Percentiles rank a stretch among this genome's conserved stretches.
phyloP scores from a whole-genome alignment of 2,329 filamentous ascomycete genomes.

The Cordyceps pruinosa region DNA sequence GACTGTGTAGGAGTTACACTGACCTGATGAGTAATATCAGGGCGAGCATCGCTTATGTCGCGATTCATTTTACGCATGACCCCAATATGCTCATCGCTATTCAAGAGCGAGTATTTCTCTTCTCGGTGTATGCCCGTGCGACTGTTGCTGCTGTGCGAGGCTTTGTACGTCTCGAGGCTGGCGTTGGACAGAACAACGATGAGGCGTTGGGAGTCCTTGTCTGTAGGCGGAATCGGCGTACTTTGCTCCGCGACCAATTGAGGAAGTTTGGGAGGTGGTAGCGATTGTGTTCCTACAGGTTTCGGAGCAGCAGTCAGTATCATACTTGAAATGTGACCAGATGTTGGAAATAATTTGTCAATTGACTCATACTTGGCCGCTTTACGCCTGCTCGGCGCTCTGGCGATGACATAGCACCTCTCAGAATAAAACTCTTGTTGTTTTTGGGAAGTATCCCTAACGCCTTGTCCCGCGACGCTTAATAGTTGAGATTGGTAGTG shows the following conservation, averaged over 20 bases:
- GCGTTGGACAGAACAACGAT: constrained; percentile 97
- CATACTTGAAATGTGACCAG: background rate
- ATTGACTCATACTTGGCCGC: constrained; percentile 33
- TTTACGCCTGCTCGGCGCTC: constrained; percentile 36
- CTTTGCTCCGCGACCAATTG: constrained; percentile 92
- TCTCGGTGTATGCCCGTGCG: constrained; percentile 63
- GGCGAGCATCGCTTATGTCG: constrained; percentile 94
- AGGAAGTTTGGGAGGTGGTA: constrained; percentile 83
- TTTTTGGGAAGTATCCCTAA: background rate
- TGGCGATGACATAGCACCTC: constrained; percentile 31
- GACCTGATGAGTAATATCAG: constrained; percentile 98
- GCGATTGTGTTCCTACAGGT: constrained; percentile 76
- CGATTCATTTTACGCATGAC: constrained; percentile 99
- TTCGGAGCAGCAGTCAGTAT: constrained; percentile 1
- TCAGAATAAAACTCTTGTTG: background rate
- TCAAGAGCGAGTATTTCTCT: constrained; percentile 94
- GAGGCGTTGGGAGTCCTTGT: constrained; percentile 85
- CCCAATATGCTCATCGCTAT: constrained; percentile 98
- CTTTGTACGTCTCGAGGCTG: constrained; percentile 95
- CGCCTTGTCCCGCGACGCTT: background rate
- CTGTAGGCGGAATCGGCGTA: constrained; percentile 70
- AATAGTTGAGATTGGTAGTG: background rate
- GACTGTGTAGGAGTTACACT: constrained; percentile 22
- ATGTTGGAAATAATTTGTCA: background rate
- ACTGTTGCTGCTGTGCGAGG: constrained; percentile 63